Evolutionary conservation across 345 rosid species (phyloP).

Genomic region (Turnera subulata): DNA sequence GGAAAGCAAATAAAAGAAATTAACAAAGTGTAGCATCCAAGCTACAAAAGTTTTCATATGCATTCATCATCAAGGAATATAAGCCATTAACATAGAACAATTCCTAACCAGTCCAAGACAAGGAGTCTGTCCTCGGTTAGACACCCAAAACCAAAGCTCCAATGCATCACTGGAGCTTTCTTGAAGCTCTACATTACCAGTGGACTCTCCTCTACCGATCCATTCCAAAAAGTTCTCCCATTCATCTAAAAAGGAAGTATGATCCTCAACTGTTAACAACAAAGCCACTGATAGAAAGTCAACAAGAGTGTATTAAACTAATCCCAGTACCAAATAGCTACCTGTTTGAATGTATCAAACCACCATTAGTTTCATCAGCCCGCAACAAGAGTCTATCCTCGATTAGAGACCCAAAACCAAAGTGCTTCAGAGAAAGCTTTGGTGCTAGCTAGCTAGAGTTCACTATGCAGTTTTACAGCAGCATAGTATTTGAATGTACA

Average conservation of each 20-base stretch:
- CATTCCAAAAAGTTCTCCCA: slow-evolving; percentile 98
- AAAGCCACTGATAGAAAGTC: not conserved
- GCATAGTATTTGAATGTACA: no score
- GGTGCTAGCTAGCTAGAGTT: no score
- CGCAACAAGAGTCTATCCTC: no score
- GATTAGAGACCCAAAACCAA: no score
- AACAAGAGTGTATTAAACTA: not conserved
- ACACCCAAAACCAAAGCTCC: slow-evolving; percentile 98
- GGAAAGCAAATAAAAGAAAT: no score
- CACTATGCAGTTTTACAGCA: no score
- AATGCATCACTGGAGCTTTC: slow-evolving; percentile 70
- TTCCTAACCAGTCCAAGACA: slow-evolving; percentile 86
- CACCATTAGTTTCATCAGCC: no score
- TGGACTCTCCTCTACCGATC: slow-evolving; percentile 67
- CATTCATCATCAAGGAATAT: not conserved
- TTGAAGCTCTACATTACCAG: slow-evolving; percentile 67
- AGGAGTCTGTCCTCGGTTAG: slow-evolving; percentile 96
- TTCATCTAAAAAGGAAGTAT: slow-evolving; percentile 54
- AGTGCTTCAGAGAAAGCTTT: no score
- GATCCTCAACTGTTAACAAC: slow-evolving; percentile 12
- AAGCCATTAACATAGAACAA: not conserved
- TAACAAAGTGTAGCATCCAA: no score
- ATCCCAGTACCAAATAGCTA: no score
- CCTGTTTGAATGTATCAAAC: no score
- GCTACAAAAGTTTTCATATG: slow-evolving; percentile 2